These are phyloP conservation scores for Mycena kentingensis DNA, from an alignment of 768 basidiomycete species.

Conservation along the genomic window DNA sequence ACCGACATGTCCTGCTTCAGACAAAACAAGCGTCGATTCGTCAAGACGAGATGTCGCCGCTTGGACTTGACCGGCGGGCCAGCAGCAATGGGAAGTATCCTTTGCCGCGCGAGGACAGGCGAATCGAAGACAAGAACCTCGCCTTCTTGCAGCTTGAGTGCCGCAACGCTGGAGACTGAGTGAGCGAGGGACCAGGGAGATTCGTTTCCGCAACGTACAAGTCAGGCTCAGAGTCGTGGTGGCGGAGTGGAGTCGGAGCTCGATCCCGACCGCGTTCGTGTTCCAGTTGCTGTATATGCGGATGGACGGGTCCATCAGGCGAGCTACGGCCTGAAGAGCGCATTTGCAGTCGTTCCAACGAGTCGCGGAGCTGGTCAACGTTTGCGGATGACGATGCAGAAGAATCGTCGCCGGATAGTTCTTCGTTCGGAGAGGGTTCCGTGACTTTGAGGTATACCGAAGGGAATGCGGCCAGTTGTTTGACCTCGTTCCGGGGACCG, in stretches of 20 bases:
- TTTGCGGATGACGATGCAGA: slow-evolving; percentile 18
- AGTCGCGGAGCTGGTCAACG: slow-evolving; percentile 9
- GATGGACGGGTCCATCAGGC: slow-evolving; percentile 17
- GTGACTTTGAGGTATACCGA: slow-evolving; percentile 8
- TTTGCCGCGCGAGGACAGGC: slow-evolving; percentile 55
- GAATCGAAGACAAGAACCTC: slow-evolving; percentile 56
- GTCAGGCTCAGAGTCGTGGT: slow-evolving; percentile 45
- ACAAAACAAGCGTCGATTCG: slow-evolving; percentile 57
- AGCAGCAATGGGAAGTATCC: slow-evolving; percentile 52
- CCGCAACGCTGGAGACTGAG: slow-evolving; percentile 29
- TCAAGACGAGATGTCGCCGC: slow-evolving; percentile 57
- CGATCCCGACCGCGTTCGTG: slow-evolving; percentile 54
- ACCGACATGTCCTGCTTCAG: slow-evolving; percentile 52
- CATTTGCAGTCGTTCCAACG: slow-evolving; percentile 16
- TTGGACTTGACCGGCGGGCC: slow-evolving; percentile 53
- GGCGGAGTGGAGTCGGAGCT: slow-evolving; percentile 55
- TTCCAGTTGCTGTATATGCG: slow-evolving; percentile 13
- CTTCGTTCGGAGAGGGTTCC: slow-evolving; percentile 9
- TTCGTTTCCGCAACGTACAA: slow-evolving; percentile 40
- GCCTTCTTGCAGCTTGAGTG: slow-evolving; percentile 41
- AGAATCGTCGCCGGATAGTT: slow-evolving; percentile 19
- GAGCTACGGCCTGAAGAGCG: slow-evolving; percentile 15
- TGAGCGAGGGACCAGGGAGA: neutral
- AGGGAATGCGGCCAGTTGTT: slow-evolving; percentile 16
- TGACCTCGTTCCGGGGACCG: slow-evolving; percentile 46